Conservation (phyloP, 495 filamentous ascomycete species). For the Lophiotrema nucula region DNA sequence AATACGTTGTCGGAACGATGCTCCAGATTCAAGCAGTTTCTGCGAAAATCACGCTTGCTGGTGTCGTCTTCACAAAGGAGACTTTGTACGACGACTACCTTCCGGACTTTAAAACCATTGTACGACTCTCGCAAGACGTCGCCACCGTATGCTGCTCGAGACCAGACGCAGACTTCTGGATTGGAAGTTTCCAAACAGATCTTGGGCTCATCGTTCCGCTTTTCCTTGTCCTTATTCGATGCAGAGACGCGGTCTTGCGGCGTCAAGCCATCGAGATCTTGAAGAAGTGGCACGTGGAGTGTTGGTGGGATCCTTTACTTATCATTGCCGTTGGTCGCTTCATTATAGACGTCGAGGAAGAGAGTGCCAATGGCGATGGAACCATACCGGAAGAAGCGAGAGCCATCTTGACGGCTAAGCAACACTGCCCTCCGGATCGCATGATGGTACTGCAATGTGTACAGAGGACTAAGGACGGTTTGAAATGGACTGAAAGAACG, state of each 20-base stretch:
- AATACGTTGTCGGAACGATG: slow-evolving; percentile 6
- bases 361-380: slow-evolving; percentile 7
- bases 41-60: slow-evolving; percentile 6
- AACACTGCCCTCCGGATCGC: neutral
- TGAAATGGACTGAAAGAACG: slow-evolving; percentile 12
- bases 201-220: slow-evolving; percentile 11
- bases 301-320: slow-evolving; percentile 15
- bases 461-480: slow-evolving; percentile 1
- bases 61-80: slow-evolving; percentile 11
- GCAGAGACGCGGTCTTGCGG: slow-evolving; percentile 5
- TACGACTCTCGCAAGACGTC: slow-evolving; percentile 2
- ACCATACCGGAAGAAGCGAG: slow-evolving; percentile 6
- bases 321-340: slow-evolving; percentile 6
- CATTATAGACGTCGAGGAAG: slow-evolving; percentile 11
- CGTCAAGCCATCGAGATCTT: slow-evolving; percentile 8
- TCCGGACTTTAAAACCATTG: neutral
- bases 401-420: slow-evolving; percentile 13
- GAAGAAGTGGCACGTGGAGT: slow-evolving; percentile 10
- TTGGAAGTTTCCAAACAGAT: slow-evolving; percentile 6
- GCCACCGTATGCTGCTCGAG: neutral
- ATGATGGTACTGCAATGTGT: slow-evolving; percentile 7
- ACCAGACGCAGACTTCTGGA: neutral
- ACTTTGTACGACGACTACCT: slow-evolving; percentile 5
- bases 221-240: slow-evolving; percentile 3
- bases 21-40: slow-evolving; percentile 10